Evolutionary conservation across 192 early-diverging fungal species (phyloP).

Genomic region (Rhizoclosmatium globosum): DNA sequence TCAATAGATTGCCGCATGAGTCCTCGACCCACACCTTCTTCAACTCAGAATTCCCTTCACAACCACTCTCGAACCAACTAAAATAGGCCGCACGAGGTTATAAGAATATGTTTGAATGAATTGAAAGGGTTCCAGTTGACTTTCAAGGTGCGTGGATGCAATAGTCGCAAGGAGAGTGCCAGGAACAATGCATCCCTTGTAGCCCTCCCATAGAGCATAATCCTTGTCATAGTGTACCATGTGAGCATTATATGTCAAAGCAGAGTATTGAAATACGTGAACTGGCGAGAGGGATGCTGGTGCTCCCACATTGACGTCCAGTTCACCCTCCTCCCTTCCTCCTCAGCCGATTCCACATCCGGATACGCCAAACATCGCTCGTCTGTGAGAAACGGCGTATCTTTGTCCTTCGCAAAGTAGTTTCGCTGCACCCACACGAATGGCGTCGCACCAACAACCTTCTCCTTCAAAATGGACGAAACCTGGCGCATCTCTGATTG

Average conservation of each 20-base stretch:
- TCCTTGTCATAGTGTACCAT: slow-evolving; percentile 85
- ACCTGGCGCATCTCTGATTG: not conserved
- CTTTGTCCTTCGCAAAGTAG: not conserved
- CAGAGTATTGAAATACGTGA: slow-evolving; percentile 86
- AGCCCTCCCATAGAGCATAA: slow-evolving; percentile 57
- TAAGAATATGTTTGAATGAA: not conserved
- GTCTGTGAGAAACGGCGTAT: not conserved
- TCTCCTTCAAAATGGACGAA: not conserved
- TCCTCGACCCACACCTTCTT: not conserved
- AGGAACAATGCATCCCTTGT: slow-evolving; percentile 1
- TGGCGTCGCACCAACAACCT: not conserved
- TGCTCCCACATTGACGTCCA: not conserved
- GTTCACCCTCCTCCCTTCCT: too few relatives aligned
- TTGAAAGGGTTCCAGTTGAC: not conserved
- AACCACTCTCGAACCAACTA: not conserved
- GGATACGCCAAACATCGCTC: not conserved
- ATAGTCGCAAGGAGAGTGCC: slow-evolving; percentile 14
- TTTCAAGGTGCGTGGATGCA: slow-evolving; percentile 5
- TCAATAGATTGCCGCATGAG: too few relatives aligned
- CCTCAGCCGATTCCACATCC: not conserved
- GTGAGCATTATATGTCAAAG: slow-evolving; percentile 90
- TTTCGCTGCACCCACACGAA: slow-evolving; percentile 7
- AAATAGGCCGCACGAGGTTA: not conserved
- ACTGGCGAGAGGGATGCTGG: slow-evolving; percentile 55
- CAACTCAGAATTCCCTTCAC: not conserved